Evolutionary conservation across 352 stramenopile species (phyloP).

Genomic region (Pythium chondricola): DNA sequence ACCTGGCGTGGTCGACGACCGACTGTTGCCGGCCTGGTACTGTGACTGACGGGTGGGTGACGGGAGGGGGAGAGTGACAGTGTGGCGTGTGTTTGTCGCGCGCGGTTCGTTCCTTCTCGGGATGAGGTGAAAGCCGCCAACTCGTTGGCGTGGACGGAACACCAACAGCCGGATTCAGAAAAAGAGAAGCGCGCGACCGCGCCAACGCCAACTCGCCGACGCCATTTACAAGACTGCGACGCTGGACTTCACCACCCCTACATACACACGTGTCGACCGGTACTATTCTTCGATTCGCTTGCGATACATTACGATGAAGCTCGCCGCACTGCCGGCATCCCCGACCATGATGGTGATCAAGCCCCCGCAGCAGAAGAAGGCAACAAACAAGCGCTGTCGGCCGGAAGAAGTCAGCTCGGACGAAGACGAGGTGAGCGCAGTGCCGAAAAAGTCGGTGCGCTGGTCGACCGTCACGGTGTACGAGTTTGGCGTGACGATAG

Average conservation of each 20-base stretch:
- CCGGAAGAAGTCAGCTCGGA: constrained; percentile 4
- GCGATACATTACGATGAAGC: neutral
- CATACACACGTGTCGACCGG: neutral
- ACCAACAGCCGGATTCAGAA: constrained; percentile 21
- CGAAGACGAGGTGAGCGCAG: constrained; percentile 1
- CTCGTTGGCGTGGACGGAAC: constrained; percentile 10
- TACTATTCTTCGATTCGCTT: no score
- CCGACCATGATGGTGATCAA: constrained; percentile 3
- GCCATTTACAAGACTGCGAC: no score
- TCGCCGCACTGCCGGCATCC: neutral
- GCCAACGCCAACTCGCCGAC: neutral
- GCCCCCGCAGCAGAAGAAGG: constrained; percentile 5
- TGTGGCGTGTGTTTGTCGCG: constrained; percentile 18
- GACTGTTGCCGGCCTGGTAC: neutral
- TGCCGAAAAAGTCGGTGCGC: constrained; percentile 25
- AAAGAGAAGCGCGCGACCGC: constrained; percentile 10
- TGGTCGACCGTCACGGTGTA: constrained; percentile 58
- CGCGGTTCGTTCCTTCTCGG: constrained; percentile 18
- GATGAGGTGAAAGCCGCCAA: constrained; percentile 11
- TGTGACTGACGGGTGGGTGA: constrained; percentile 14
- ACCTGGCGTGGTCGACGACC: neutral
- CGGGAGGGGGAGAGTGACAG: constrained; percentile 16
- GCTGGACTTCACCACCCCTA: no score
- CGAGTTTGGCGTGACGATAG: constrained; percentile 44
- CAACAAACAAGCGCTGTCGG: constrained; percentile 10